Evolutionary conservation across 495 filamentous ascomycete genomes (phyloP), one percentile per base, ranked within the genome.

Genomic region (Friedmanniomyces endolithicus): DNA sequence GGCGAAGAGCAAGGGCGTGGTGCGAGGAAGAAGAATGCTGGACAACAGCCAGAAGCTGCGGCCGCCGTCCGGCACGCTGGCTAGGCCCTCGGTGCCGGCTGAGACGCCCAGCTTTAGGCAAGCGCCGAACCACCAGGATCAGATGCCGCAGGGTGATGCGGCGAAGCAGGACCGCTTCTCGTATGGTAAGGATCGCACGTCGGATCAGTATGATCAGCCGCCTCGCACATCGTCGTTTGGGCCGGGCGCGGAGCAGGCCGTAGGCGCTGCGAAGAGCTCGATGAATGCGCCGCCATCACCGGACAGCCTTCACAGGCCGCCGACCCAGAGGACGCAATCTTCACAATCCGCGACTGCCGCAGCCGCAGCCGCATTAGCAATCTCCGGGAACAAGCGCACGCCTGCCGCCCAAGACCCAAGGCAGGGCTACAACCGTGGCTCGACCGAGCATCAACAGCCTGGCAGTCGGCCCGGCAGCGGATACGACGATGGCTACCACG

Each of bases 251-350:
- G 61, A 64, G 25, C 62, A 60, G 12, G 71, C 77, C n/a, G 53
- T 71, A 22, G 70, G 71, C 52, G 75, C 76, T 34, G 77, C 77
- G 7, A 72, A 74, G 37, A 65, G 66, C 6, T 69, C 70, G 40
- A 74, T 71, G 52, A 59, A 53, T 39, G 61, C 55, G 9, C 71
- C 69, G 44, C 63, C 67, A 20, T 69, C 68, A 17, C 64, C 67
- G 1, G 65, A 69, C 45, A 55, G 59, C 56, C 37, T 57, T 35
- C 65, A 53, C 17, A 6, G 74, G 41, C 58, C 68, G 16, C 61
- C 70, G 33, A 62, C 66, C 16, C 70, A 70, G 33, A 68, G 76
- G 29, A 67, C 73, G 23, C 64, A 69, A 48, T 76, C 74, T 8
- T 68, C 72, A 1, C 69, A 73, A 45, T 62, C 56, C 33, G 63